Percentiles rank a stretch among this genome's conserved stretches.
Conservation (phyloP, 108 stramenopile species). For the Pseudonitzschia pungens region DNA sequence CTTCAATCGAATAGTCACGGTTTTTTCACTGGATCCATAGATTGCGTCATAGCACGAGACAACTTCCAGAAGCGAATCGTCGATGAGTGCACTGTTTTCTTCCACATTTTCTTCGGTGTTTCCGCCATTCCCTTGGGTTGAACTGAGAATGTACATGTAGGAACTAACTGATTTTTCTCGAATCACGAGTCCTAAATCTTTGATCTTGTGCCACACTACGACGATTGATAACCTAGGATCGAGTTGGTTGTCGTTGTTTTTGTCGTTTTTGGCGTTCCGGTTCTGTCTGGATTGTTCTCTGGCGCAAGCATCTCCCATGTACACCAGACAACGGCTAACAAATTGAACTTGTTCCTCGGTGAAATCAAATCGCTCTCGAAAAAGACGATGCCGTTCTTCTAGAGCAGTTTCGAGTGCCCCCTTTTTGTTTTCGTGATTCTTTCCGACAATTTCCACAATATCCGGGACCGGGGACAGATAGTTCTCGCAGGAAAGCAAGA, state of each 20-base stretch:
- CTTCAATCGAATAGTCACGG: conserved; percentile 67
- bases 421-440: not conserved
- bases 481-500: not conserved
- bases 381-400: conserved; percentile 11
- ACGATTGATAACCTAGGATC: conserved; percentile 20
- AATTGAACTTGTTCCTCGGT: conserved; percentile 36
- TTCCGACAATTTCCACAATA: not conserved
- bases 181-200: conserved; percentile 44
- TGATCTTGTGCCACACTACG: conserved; percentile 59
- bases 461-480: conserved; percentile 3
- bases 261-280: not conserved
- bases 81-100: not conserved
- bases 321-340: conserved; percentile 31
- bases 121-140: not conserved
- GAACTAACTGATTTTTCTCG: conserved; percentile 43
- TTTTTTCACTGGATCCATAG: conserved; percentile 74
- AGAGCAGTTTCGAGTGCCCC: not conserved
- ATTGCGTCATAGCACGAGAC: conserved; percentile 75
- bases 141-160: conserved; percentile 54
- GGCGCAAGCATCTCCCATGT: conserved; percentile 56
- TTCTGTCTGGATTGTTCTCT: conserved; percentile 18
- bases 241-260: not conserved
- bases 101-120: not conserved
- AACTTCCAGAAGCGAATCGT: conserved; percentile 54
- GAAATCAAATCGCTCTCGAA: conserved; percentile 30